Conservation (phyloP, 73 alveolate genomes). For the Uronychia setigera region DNA sequence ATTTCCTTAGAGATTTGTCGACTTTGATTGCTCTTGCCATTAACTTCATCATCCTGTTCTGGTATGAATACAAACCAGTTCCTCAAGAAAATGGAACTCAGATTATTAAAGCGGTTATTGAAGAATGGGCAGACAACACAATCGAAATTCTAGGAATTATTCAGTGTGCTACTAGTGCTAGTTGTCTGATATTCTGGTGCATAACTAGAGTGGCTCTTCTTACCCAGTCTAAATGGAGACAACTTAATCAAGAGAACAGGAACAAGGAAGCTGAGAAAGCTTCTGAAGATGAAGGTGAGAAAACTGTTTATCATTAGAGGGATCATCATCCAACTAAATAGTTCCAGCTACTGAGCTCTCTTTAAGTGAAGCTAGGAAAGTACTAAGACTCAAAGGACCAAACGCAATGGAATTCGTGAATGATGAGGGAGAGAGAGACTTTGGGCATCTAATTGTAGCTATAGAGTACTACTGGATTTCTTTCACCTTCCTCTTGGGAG, state of each 20-base stretch:
- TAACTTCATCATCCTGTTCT: conserved; percentile 28
- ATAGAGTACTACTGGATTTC: conserved; percentile 60
- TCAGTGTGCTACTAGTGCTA: neutral
- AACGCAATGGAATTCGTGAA: conserved; percentile 57
- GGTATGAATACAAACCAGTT: conserved; percentile 2
- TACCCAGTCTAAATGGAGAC: conserved; percentile 38
- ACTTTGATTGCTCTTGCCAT: conserved; percentile 40
- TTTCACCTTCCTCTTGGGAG: conserved; percentile 40
- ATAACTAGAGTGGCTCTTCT: conserved; percentile 14
- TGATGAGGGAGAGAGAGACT: conserved; percentile 25
- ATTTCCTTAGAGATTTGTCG: conserved; percentile 53
- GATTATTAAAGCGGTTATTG: neutral
- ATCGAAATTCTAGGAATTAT: neutral
- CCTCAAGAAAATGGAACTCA: neutral
- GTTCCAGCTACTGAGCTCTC: conserved; percentile 33
- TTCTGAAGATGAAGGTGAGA: conserved; percentile 3
- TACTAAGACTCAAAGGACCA: conserved; percentile 55
- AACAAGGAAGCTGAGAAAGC: conserved; percentile 7
- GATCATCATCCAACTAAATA: no score
- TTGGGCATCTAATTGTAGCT: conserved; percentile 54
- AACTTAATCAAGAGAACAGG: conserved; percentile 18
- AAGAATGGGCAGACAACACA: neutral
- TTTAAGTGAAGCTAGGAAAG: conserved; percentile 47
- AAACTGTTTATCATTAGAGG: neutral
- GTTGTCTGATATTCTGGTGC: neutral